Base-by-base conservation (phyloP, 2,329 filamentous ascomycete species). In the Calonectria hongkongensis region DNA sequence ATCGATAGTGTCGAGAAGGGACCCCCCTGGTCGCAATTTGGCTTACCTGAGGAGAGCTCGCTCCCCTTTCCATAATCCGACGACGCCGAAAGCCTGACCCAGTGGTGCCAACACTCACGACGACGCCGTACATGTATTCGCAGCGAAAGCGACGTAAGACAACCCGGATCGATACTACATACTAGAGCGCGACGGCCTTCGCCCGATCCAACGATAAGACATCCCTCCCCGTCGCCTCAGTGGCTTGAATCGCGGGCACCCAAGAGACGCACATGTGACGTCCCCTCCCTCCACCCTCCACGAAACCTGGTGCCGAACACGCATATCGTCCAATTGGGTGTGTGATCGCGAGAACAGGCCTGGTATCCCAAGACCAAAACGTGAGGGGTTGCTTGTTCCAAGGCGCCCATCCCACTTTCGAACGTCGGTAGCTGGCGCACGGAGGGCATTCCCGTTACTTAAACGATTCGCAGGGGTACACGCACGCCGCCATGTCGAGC, bases 401-500 rank as follows among this genome's bases (percentile, higher is more conserved):
- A 70, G 70, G 71, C 65, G 68, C 72, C 79, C 76, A 80, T 79
- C 70, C 76, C 78, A 62, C 68, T 73, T 74, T 72, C 36, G 48
- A 76, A 73, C 74, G 60, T 70, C 68, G 36, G 66, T 66, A 69
- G 33, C 66, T 71, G 64, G 68, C 68, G 54, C 72, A 68, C 68
- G 68, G 43, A 62, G 54, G 43, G 50, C 43, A 78, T 74, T 73
- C 48, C 65, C 68, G 70, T 78, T 54, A 60, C 62, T 33, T 67
- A 36, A 73, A 71, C 66, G 48, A 48, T 75, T 56, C 71, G 70
- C 76, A 73, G 72, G 77, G 74, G 79, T 80, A 78, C 78, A 80
- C 76, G 74, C 74, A 79, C 78, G 77, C 77, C 83, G 85, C 81
- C 81, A 92, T 92, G 89, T 88, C 90, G 80, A 86, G 83, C 81